Evolutionary conservation across 2,329 filamentous ascomycete genomes (phyloP), one percentile per base, ranked within the genome.

Genomic region (Aspergillus ochraceus): DNA sequence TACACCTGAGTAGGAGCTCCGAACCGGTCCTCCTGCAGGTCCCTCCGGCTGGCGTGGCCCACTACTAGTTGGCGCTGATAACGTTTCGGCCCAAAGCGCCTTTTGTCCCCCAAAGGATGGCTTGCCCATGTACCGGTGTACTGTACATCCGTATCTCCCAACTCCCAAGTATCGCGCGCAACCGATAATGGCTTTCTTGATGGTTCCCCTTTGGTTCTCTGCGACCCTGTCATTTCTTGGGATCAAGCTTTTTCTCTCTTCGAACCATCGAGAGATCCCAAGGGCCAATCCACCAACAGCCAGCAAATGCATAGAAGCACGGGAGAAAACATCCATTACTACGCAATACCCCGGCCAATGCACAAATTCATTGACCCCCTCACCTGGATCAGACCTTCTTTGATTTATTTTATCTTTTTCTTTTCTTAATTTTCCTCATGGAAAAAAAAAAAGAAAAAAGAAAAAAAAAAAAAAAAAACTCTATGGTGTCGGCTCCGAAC

Each of bases 271-370:
- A n/a, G 36, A 29, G 20, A 39, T 32, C 49, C 24, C 42, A 14
- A 17, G 17, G 29, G 12, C 20, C 29, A 22, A 46, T 24, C 39
- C n/a, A 53, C 49, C 50, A 36, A 49, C 53, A 24, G 30, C 24
- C 50, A 19, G 47, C 36, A 51, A 53, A 70, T 71, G 66, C 69
- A 72, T 69, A 59, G 70, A 72, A 72, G 64, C 54, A 56, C 63
- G 68, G 68, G 60, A 72, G 70, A 72, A 72, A 58, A 59, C 47
- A 54, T 50, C 47, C 29, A 52, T 17, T 8, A 26, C 26, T 4
- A 39, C 47, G 45, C 8, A 8, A 22, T 26, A 6, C 5, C 4
- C 32, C 10, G 10, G 11, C 11, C 14, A 36, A 11, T 12, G 12
- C 12, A 32, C 6, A 36, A 12, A 12, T 11, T 36, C 32, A 4